A percentile compares a stretch with the other conserved stretches of the same genome.
Evolutionary conservation across 805 yeast genomes (phyloP).

Genomic region (Suhomyces vadensis): DNA sequence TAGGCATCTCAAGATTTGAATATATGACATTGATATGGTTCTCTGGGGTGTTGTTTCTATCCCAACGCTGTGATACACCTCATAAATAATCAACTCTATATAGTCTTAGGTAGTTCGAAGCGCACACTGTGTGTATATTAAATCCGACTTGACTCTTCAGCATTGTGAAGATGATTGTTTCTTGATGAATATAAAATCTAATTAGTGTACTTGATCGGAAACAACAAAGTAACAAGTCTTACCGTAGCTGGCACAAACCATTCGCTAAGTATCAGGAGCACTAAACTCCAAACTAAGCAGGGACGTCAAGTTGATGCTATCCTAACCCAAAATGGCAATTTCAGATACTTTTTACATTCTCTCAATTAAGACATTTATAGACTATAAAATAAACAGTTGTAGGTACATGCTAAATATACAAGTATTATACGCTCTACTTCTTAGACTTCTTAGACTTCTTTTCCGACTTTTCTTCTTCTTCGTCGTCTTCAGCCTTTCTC

Average conservation of each 20-base stretch:
- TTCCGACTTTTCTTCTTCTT: constrained; percentile 44
- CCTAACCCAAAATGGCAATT: no score
- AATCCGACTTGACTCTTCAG: no score
- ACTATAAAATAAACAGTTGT: constrained; percentile 4
- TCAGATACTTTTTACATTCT: background rate
- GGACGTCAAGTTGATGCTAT: no score
- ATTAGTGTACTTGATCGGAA: background rate
- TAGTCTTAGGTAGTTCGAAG: no score
- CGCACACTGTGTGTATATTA: no score
- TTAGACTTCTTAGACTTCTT: constrained; percentile 54
- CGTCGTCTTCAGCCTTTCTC: constrained; percentile 45
- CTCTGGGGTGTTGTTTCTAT: no score
- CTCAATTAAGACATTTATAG: constrained; percentile 5
- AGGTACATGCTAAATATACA: constrained; percentile 13
- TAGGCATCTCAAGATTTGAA: no score
- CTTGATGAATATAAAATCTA: background rate
- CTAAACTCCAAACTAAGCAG: background rate
- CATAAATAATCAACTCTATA: no score
- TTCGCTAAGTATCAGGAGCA: background rate
- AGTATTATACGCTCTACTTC: constrained; percentile 11
- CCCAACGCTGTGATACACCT: no score
- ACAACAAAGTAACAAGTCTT: no score
- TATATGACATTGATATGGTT: no score
- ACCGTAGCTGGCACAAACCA: background rate
- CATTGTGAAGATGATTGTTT: no score